phyloP scores from a whole-genome alignment of 176 grass and related monocot genomes.

The Phyllostachys edulis region DNA sequence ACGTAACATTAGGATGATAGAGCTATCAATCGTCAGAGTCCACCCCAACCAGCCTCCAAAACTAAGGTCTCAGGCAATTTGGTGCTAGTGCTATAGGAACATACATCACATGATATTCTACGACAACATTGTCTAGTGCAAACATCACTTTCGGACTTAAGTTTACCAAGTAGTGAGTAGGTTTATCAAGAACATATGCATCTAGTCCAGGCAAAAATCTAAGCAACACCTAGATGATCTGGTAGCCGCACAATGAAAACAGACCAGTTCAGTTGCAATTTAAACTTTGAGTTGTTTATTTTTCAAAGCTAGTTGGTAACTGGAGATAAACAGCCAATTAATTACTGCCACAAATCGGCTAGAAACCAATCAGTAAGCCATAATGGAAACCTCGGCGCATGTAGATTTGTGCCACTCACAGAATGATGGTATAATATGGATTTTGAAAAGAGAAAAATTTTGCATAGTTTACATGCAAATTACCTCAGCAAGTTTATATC shows the following conservation, averaged over 20 bases:
- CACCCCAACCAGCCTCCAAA: not conserved
- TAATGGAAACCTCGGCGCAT: not conserved
- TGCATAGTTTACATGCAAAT: not conserved
- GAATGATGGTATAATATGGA: not conserved
- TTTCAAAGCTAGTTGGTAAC: not conserved
- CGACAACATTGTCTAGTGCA: not conserved
- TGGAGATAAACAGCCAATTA: not conserved
- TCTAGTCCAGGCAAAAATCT: not conserved
- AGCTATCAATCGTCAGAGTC: not conserved
- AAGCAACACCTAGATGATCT: not conserved
- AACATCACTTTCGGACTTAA: not conserved
- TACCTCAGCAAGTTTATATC: not conserved
- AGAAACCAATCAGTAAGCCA: not conserved
- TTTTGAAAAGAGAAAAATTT: not conserved
- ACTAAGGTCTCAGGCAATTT: not conserved
- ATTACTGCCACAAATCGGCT: not conserved
- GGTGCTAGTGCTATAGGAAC: not conserved
- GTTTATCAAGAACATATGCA: not conserved
- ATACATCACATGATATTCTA: not conserved
- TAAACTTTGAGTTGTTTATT: not conserved
- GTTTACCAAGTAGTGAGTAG: not conserved
- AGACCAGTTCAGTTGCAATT: not conserved
- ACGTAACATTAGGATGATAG: not conserved
- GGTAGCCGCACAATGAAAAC: not conserved
- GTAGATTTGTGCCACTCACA: not conserved